phyloP scores from a whole-genome alignment of 257 asterid species.

The Petunia axillaris region DNA sequence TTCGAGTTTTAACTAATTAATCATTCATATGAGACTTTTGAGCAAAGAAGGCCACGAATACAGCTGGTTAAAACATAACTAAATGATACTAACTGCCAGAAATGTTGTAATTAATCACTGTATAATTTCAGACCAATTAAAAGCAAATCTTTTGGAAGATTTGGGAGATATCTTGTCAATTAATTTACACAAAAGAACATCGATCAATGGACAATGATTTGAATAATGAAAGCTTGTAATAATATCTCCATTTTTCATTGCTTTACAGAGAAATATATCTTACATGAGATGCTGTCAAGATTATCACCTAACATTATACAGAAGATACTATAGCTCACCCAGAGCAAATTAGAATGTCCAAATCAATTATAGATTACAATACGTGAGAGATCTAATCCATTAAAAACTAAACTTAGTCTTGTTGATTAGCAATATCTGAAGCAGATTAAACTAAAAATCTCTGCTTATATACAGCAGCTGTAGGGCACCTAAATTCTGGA shows the following conservation, averaged over 20 bases:
- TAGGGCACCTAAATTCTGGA: constrained; percentile 30
- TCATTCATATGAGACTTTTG: constrained; percentile 50
- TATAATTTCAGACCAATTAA: constrained; percentile 36
- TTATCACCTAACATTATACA: constrained; percentile 17
- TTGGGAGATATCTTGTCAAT: constrained; percentile 37
- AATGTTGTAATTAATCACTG: constrained; percentile 30
- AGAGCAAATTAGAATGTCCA: constrained; percentile 11
- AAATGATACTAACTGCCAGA: constrained; percentile 50
- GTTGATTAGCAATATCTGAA: constrained; percentile 40
- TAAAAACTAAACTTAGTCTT: constrained; percentile 31
- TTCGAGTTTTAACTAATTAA: constrained; percentile 37
- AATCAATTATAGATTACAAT: neutral
- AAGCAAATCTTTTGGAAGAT: constrained; percentile 33
- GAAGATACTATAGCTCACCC: constrained; percentile 31
- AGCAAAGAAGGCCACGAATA: constrained; percentile 44
- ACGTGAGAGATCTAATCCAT: constrained; percentile 7
- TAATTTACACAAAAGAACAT: constrained; percentile 17
- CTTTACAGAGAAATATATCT: constrained; percentile 33
- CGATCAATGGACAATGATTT: neutral
- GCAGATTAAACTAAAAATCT: constrained; percentile 39
- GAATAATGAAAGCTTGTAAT: constrained; percentile 23
- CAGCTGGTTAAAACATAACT: constrained; percentile 79
- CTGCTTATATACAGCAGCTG: constrained; percentile 57
- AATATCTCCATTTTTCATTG: constrained; percentile 33
- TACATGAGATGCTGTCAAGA: constrained; percentile 37